Percentiles rank a stretch among this genome's conserved stretches.
These are phyloP conservation scores for Viridothelium virens DNA, from an alignment of 495 filamentous ascomycete species.

Conservation along the genomic window DNA sequence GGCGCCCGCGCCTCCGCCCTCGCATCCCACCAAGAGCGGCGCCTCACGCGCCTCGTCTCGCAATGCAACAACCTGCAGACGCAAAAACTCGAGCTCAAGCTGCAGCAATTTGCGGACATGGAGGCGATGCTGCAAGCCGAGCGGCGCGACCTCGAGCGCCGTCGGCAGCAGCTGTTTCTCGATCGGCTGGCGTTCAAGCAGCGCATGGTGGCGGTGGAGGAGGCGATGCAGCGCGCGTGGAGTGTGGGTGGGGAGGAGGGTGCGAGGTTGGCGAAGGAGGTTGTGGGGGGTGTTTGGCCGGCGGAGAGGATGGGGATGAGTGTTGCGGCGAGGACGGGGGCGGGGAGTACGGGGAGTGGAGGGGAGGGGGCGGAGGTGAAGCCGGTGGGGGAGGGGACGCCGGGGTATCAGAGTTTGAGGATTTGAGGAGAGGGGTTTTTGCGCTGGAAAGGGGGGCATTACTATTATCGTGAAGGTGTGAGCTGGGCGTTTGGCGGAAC, in stretches of 20 bases:
- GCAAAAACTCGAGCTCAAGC: constrained; percentile 46
- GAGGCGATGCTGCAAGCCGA: constrained; percentile 85
- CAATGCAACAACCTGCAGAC: constrained; percentile 63
- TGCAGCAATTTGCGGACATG: constrained; percentile 93
- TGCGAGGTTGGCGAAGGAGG: background rate
- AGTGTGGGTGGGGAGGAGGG: background rate
- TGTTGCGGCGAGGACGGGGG: background rate
- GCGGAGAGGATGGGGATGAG: background rate
- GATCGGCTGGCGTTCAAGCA: constrained; percentile 86
- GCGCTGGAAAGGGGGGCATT: no score
- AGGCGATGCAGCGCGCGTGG: constrained; percentile 49
- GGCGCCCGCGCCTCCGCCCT: constrained; percentile 80
- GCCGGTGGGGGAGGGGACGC: background rate
- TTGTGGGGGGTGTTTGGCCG: background rate
- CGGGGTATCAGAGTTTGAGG: constrained; percentile 10
- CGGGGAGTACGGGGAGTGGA: background rate
- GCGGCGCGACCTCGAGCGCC: constrained; percentile 82
- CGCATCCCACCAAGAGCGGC: constrained; percentile 89
- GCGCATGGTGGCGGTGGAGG: constrained; percentile 73
- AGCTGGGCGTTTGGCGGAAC: no score
- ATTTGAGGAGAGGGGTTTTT: background rate
- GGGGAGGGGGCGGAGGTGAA: background rate
- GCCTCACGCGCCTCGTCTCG: constrained; percentile 86
- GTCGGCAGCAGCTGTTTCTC: constrained; percentile 83
- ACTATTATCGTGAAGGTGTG: no score